Evolutionary conservation across 2,329 filamentous ascomycete species (phyloP).

Genomic region (Monosporascus sp.): DNA sequence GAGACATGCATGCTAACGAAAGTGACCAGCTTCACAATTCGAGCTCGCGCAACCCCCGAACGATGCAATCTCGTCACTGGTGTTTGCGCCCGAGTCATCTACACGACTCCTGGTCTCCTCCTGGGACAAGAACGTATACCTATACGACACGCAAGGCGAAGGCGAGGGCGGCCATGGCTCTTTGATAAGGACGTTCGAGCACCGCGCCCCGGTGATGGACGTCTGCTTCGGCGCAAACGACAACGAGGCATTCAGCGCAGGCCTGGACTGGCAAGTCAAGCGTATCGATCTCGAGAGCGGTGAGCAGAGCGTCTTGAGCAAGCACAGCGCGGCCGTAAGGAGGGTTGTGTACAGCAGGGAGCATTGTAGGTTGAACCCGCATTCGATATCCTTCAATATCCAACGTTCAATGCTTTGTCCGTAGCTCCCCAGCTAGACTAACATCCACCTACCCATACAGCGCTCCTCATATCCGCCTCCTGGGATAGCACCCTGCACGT

Average conservation of each 20-base stretch:
- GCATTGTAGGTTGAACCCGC: conserved; percentile 49
- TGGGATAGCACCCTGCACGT: conserved; percentile 92
- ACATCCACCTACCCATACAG: conserved; percentile 27
- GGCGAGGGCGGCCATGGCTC: conserved; percentile 50
- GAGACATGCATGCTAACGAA: too few species aligned
- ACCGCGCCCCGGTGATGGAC: conserved; percentile 81
- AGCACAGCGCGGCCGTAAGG: conserved; percentile 74
- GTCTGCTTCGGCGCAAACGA: conserved; percentile 84
- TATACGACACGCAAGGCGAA: conserved; percentile 67
- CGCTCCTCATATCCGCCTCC: conserved; percentile 78
- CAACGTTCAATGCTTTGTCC: neutral
- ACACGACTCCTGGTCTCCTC: conserved; percentile 81
- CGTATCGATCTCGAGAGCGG: conserved; percentile 67
- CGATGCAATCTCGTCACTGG: conserved; percentile 82
- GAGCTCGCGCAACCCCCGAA: conserved; percentile 76
- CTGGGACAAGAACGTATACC: conserved; percentile 89
- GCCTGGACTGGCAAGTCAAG: conserved; percentile 81
- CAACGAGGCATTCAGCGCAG: conserved; percentile 77
- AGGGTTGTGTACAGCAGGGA: conserved; percentile 75
- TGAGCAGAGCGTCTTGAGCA: conserved; percentile 69
- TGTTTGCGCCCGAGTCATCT: conserved; percentile 74
- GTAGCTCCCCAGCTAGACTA: neutral
- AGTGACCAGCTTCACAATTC: conserved; percentile 62
- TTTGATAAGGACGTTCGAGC: conserved; percentile 69
- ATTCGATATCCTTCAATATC: neutral